phyloP scores from a whole-genome alignment of 1,284 basidiomycete genomes.

The Athelia sp. region DNA sequence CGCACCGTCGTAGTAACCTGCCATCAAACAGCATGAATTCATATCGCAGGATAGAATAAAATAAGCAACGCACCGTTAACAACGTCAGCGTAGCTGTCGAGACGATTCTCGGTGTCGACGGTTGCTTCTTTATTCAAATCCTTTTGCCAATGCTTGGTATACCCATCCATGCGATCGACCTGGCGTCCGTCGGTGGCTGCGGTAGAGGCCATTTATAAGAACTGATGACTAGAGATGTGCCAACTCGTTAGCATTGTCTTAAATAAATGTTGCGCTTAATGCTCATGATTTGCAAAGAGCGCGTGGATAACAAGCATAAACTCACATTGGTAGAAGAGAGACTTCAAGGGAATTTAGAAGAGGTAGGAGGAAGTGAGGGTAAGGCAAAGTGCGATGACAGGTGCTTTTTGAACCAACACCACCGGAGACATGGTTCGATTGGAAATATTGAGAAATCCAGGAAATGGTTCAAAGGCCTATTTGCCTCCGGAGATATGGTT shows the following conservation, averaged over 20 bases:
- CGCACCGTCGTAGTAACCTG: conserved; percentile 95
- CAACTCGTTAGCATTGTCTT: conserved; percentile 1
- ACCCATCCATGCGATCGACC: conserved; percentile 81
- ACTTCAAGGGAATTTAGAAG: not conserved
- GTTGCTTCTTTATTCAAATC: conserved; percentile 72
- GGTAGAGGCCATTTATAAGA: conserved; percentile 22
- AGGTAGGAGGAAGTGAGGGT: not conserved
- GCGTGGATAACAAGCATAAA: conserved; percentile 6
- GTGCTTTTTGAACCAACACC: not conserved
- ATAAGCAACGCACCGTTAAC: conserved; percentile 70
- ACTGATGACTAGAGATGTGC: not conserved
- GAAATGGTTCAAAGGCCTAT: too few relatives aligned
- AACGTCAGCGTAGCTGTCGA: conserved; percentile 88
- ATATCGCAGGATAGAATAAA: conserved; percentile 7
- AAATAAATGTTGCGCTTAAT: conserved; percentile 12
- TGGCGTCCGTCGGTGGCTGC: conserved; percentile 65
- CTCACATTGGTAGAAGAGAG: not conserved
- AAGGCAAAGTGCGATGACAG: not conserved
- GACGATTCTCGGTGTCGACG: conserved; percentile 69
- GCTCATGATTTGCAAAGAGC: conserved; percentile 12
- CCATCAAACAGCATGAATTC: conserved; percentile 2
- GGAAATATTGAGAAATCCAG: too few relatives aligned
- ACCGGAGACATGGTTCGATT: too few relatives aligned
- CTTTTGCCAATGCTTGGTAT: conserved; percentile 93
- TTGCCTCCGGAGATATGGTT: too few relatives aligned